phyloP scores from a whole-genome alignment of 371 early-diverging fungal genomes.

The Apophysomyces trapeziformis region DNA sequence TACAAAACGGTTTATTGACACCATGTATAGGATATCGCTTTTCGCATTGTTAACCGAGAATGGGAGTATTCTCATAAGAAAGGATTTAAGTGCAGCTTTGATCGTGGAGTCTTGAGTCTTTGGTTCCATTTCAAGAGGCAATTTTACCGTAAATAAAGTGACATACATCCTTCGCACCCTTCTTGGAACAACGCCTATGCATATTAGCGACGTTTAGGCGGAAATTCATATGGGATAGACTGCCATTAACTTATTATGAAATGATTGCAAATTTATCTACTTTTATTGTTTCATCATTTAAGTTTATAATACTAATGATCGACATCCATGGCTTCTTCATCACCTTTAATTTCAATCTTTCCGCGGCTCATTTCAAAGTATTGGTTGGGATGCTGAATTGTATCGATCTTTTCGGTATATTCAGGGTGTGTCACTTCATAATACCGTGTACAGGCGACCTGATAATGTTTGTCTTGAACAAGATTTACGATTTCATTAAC shows the following conservation, averaged over 20 bases:
- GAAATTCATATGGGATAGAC: no score
- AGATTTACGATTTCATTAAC: conserved; percentile 70
- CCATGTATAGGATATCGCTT: conserved; percentile 77
- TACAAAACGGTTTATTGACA: not conserved
- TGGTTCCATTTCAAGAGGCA: conserved; percentile 93
- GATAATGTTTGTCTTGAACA: conserved; percentile 81
- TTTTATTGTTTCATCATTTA: conserved; percentile 7
- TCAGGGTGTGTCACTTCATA: conserved; percentile 76
- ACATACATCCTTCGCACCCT: not conserved
- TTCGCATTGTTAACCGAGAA: conserved; percentile 92
- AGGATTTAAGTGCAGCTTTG: conserved; percentile 91
- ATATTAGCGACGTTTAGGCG: no score
- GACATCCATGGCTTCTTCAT: not conserved
- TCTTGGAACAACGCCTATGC: no score
- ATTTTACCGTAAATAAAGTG: conserved; percentile 72
- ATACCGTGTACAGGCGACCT: conserved; percentile 91
- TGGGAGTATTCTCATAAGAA: conserved; percentile 95
- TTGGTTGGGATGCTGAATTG: conserved; percentile 92
- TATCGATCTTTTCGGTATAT: conserved; percentile 50
- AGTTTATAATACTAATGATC: conserved; percentile 1
- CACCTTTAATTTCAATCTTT: not conserved
- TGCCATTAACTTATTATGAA: no score
- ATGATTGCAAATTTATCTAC: no score
- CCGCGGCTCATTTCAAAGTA: conserved; percentile 80
- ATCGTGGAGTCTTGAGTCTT: conserved; percentile 89